Base-by-base conservation (phyloP, 768 basidiomycete genomes). In the Leccinum variicolor region DNA sequence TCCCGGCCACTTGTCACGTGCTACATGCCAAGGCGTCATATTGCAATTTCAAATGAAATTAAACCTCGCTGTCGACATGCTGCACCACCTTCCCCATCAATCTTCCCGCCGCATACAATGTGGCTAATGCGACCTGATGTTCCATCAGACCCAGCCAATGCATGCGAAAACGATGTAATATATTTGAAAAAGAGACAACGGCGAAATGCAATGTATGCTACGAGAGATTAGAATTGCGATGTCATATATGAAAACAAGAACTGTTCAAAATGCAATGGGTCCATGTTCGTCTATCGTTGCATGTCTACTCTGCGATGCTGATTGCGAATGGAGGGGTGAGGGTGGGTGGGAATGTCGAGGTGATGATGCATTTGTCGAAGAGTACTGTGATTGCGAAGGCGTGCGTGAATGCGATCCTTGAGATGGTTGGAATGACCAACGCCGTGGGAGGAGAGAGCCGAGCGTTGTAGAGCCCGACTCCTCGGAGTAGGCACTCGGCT, bases 381-480 rank as follows among this genome's bases (percentile, higher is more conserved):
- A 73, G 39, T 72, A 66, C 34, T 72, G 72, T 8, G 70, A 74
- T 56, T 73, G 70, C 34, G 71, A 72, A 54, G 56, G 62, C 7
- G 66, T 59, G 41, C 71, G 69, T 15, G 71, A 72, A 53, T 70
- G 73, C 3, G 67, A 66, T 33, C 56, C 63, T 19, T 56, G 51
- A 33, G 73, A 73, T 21, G 60, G 69, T 39, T 69, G 73, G 15
- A 72, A 55, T 19, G 73, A 75, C 71, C 66, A 73, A 21, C 68
- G 73, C 15, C 64, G 58, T 2, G 74, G 71, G 15, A 75, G 54
- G 11, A 74, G 63, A 4, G 71, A 71, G 33, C 73, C 74, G 6
- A 74, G 62, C 2, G 74, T 74, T 28, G 73, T 74, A 9, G 72
- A 73, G 26, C 74, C 73, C 3, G 70, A 72, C 50, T 70, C 70